Evolutionary conservation across 257 asterid species (phyloP), one percentile per base, ranked within the genome.

Genomic region (Nicotiana sylvestris): DNA sequence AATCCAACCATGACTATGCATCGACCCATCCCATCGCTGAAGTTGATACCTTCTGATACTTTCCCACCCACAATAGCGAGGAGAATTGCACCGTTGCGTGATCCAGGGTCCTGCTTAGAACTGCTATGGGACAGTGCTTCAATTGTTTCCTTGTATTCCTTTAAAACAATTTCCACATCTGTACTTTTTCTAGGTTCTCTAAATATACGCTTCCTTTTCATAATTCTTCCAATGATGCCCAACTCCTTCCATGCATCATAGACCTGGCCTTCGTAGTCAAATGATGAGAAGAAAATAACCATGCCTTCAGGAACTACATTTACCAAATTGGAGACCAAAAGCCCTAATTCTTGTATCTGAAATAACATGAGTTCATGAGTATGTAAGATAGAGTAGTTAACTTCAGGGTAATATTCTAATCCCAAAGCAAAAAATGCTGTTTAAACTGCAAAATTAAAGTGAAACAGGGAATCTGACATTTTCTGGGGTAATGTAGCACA

Each of bases 61-160:
- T 96, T 96, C 37, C 99, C 99, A 65, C 99, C 99, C n/a, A 96
- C 99, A 81, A 96, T 91, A 29, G 99, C 98, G 66, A 93, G 85
- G 81, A 96, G 94, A 84, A 96, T 87, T 35, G 99, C 99, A 76
- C 99, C 99, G 68, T 84, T 94, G 79, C 88, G 84, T 77, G 92
- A 85, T 21, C 80, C 74, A 60, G 85, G 76, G 66, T 84, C 82
- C 46, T 11, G 9, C 9, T 65, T 72, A 84, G 81, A 70, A 84
- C 77, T 78, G 46, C 30, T 51, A 43, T 61, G 49, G 25, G 91
- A 83, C 81, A 87, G 68, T 29, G 76, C 69, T 69, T 92, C 97
- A 60, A 94, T 93, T 76, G 97, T 85, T 81, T 91, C 95, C 81
- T 89, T 92, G 90, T 96, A 96, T 72, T 92, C 93, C 78, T 89